Evolutionary conservation across 2,329 filamentous ascomycete genomes (phyloP), one percentile per base, ranked within the genome.

Genomic region (Cladosporium sp.): DNA sequence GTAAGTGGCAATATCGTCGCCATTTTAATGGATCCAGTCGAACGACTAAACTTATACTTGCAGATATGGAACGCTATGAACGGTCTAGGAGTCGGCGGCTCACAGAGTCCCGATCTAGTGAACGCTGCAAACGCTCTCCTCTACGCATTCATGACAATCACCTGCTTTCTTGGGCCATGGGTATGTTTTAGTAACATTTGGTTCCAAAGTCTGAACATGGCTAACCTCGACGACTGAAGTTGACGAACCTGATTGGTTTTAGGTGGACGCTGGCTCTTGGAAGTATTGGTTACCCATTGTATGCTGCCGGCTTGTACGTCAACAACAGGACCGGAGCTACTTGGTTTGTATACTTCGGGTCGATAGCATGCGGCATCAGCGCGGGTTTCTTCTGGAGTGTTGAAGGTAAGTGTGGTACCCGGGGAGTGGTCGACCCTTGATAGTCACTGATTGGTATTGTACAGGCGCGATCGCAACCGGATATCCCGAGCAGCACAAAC

Each of bases 131-230:
- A 88, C 57, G 80, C 84, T 0, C 65, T 88, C 33, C 86, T 84
- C 0, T 88, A 88, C 61, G 81, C 81, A 39, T 74, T 88, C 8
- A 88, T 88, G 84, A 81, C 87, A 0, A 61, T 88, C 0, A 85
- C 82, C 0, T 88, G 85, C 60, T 82, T 77, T 60, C 78, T 88
- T 3, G 45, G 45, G 0, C 45, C 45, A n/a, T 48, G 45, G 45
- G 22, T 27, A 27, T 5, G 22, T 27, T 27, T 27, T 9, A 27
- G 22, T 27, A 9, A 27, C 5, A 27, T 9, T 5, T 27, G 4
- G 4, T 9, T 27, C 22, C 4, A 27, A 27, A 9, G 9, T 9
- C 4, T 27, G 5, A 9, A 27, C 22, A n/a, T n/a, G n/a, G 22
- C 22, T 27, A 27, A 27, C 22, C 4, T 27, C 9, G 22, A n/a